Conservation (phyloP, 164 flowering plant species). For the Buxus sempervirens region DNA sequence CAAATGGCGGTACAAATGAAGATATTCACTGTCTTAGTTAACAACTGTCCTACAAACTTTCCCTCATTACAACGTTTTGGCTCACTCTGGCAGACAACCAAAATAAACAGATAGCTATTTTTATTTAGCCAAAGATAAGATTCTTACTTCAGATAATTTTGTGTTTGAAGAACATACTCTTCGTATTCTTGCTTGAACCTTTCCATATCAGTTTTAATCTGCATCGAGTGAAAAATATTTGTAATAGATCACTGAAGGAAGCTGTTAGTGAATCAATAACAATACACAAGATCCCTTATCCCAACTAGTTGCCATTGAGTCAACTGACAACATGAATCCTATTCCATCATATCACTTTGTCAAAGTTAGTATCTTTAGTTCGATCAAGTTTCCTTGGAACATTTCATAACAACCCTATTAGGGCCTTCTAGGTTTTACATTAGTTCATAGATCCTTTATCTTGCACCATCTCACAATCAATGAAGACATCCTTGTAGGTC, state of each 20-base stretch:
- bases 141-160: slow-evolving; percentile 56
- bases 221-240: slow-evolving; percentile 20
- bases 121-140: slow-evolving; percentile 8
- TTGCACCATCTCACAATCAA: too few relatives aligned
- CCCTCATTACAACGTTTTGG: background rate
- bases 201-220: slow-evolving; percentile 86
- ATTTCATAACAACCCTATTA: too few relatives aligned
- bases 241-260: background rate
- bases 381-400: too few relatives aligned
- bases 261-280: background rate
- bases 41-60: background rate
- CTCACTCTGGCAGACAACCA: background rate
- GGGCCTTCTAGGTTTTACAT: too few relatives aligned
- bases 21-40: background rate
- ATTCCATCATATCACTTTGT: too few relatives aligned
- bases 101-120: too few relatives aligned
- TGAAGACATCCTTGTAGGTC: too few relatives aligned
- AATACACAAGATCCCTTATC: too few relatives aligned
- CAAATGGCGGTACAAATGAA: background rate
- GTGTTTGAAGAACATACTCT: slow-evolving; percentile 43
- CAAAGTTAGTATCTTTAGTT: too few relatives aligned
- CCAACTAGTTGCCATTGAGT: too few relatives aligned
- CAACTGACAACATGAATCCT: too few relatives aligned
- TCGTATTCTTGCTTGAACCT: slow-evolving; percentile 63
- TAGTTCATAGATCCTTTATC: too few relatives aligned